Percentiles rank a stretch among this genome's conserved stretches.
phyloP scores from a whole-genome alignment of 2,329 filamentous ascomycete genomes.

The Mycosphaerella sp. region DNA sequence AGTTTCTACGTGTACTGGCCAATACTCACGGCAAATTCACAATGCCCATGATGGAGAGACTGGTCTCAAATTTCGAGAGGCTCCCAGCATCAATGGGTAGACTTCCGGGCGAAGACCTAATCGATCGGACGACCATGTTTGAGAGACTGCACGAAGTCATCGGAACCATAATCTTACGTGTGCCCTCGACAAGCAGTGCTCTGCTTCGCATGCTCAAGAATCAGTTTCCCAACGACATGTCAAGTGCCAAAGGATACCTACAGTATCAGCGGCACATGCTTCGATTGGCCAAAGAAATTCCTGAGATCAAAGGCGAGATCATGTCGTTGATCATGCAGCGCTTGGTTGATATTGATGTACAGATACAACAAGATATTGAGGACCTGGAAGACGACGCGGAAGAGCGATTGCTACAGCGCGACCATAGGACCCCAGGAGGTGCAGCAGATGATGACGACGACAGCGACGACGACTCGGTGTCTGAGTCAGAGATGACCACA shows the following conservation, averaged over 20 bases:
- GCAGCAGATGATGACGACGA: slow-evolving; percentile 47
- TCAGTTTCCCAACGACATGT: slow-evolving; percentile 43
- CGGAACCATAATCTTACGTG: slow-evolving; percentile 68
- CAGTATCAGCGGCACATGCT: slow-evolving; percentile 85
- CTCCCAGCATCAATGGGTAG: slow-evolving; percentile 50
- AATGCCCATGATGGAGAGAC: slow-evolving; percentile 65
- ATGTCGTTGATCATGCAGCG: slow-evolving; percentile 77
- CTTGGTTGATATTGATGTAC: slow-evolving; percentile 88
- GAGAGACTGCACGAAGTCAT: slow-evolving; percentile 69
- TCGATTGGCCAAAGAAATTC: slow-evolving; percentile 67
- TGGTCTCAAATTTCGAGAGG: slow-evolving; percentile 69
- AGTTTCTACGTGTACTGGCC: slow-evolving; percentile 58
- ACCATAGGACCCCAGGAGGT: slow-evolving; percentile 42
- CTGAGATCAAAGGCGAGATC: slow-evolving; percentile 71
- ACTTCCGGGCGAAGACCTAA: slow-evolving; percentile 49
- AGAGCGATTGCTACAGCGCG: slow-evolving; percentile 59
- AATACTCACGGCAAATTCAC: slow-evolving; percentile 79
- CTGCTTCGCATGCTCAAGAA: slow-evolving; percentile 49
- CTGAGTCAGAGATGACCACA: slow-evolving; percentile 53
- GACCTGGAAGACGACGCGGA: slow-evolving; percentile 86
- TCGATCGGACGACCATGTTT: slow-evolving; percentile 60
- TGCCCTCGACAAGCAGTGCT: slow-evolving; percentile 68
- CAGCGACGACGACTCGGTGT: slow-evolving; percentile 64
- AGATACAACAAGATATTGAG: slow-evolving; percentile 89
- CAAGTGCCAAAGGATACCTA: slow-evolving; percentile 71